These are phyloP conservation scores for Elongisporangium anandrum DNA, from an alignment of 352 stramenopile species.

Conservation along the genomic window DNA sequence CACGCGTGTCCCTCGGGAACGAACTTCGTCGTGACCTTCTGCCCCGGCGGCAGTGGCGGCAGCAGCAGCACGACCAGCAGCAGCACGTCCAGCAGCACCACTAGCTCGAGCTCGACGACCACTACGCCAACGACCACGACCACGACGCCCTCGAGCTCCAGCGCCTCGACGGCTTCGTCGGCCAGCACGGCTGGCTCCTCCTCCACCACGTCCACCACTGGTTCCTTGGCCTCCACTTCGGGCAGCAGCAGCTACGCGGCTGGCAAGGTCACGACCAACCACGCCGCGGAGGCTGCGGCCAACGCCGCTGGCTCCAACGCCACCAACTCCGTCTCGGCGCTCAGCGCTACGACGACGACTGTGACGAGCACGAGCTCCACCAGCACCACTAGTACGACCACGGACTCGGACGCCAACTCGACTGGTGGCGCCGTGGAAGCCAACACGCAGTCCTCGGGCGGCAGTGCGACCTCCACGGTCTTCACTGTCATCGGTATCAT, in stretches of 20 bases:
- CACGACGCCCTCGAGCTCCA: conserved; percentile 1
- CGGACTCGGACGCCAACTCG: conserved; percentile 9
- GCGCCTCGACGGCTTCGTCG: conserved; percentile 11
- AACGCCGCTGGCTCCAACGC: conserved; percentile 9
- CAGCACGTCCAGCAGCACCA: conserved; percentile 22
- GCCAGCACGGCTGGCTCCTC: conserved; percentile 18
- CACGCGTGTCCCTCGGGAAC: conserved; percentile 49
- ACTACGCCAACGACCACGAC: conserved; percentile 13
- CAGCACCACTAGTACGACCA: conserved; percentile 15
- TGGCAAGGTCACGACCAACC: conserved; percentile 6
- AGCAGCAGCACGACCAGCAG: conserved; percentile 20
- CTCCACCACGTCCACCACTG: conserved; percentile 3
- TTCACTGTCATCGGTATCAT: conserved; percentile 15
- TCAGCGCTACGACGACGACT: conserved; percentile 1
- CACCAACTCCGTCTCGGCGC: not conserved
- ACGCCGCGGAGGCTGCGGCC: conserved; percentile 12
- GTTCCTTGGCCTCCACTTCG: conserved; percentile 5
- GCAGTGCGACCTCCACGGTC: conserved; percentile 12
- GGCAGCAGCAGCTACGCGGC: conserved; percentile 6
- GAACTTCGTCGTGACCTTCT: conserved; percentile 66
- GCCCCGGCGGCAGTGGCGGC: conserved; percentile 34
- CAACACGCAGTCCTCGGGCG: conserved; percentile 42
- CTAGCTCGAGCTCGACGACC: conserved; percentile 11
- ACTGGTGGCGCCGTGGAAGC: conserved; percentile 18
- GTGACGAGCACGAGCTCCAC: conserved; percentile 4